A percentile compares a stretch with the other conserved stretches of the same genome.
phyloP scores from a whole-genome alignment of 805 yeast genomes.

The Saturnispora galanensis region DNA sequence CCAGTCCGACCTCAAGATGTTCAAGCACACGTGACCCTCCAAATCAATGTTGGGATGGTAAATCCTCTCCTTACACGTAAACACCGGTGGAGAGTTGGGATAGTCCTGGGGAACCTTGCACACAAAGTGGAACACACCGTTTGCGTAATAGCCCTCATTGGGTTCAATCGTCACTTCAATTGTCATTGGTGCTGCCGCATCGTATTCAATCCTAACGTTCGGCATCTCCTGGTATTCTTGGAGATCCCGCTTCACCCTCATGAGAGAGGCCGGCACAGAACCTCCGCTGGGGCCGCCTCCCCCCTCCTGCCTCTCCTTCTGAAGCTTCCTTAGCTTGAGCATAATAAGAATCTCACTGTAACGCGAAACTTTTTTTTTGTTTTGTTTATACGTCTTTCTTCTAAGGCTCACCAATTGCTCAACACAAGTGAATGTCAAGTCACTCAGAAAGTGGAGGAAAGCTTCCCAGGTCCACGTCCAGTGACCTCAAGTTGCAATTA shows the following conservation, averaged over 20 bases:
- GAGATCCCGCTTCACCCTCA: constrained; percentile 67
- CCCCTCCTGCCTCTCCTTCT: constrained; percentile 15
- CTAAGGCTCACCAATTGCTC: neutral
- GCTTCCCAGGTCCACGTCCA: constrained; percentile 16
- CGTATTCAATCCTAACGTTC: constrained; percentile 29
- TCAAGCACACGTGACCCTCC: constrained; percentile 85
- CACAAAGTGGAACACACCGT: constrained; percentile 64
- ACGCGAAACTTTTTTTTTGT: neutral
- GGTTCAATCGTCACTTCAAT: constrained; percentile 53
- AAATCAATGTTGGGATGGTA: constrained; percentile 92
- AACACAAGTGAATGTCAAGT: neutral
- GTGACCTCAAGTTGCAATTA: constrained; percentile 32
- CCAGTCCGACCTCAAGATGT: constrained; percentile 93
- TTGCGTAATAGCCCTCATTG: constrained; percentile 58
- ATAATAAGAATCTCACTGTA: too few species aligned
- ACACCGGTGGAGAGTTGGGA: constrained; percentile 91
- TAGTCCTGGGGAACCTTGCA: constrained; percentile 59
- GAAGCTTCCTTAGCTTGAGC: constrained; percentile 22
- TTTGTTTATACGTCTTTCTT: neutral
- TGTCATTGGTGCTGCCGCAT: constrained; percentile 49
- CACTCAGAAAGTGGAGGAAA: neutral
- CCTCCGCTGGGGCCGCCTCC: too few species aligned
- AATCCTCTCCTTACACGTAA: constrained; percentile 57
- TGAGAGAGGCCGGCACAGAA: constrained; percentile 28
- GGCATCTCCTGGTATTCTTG: constrained; percentile 51